A percentile compares a stretch with the other conserved stretches of the same genome.
Conservation (phyloP, 2,329 filamentous ascomycete genomes). For the Pseudocercospora crystallina region DNA sequence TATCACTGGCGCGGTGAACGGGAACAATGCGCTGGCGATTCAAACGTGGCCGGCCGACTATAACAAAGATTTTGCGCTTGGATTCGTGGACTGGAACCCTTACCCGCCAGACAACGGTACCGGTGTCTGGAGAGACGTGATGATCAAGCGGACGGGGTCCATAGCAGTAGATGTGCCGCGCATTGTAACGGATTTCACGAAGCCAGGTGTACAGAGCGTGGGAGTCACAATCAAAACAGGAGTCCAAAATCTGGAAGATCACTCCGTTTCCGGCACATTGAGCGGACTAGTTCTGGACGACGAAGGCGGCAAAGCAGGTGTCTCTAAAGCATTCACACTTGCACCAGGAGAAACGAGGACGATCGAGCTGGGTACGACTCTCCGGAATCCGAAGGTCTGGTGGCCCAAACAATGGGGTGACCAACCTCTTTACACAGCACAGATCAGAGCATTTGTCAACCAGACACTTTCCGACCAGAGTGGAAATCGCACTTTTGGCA, state of each 20-base stretch:
- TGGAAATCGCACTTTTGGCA: constrained; percentile 4
- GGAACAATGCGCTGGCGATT: constrained; percentile 6
- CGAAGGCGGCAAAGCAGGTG: neutral
- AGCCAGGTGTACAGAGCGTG: constrained; percentile 5
- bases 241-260: constrained; percentile 6
- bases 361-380: neutral
- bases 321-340: constrained; percentile 4
- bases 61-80: constrained; percentile 9
- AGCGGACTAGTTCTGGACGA: neutral
- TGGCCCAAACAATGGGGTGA: constrained; percentile 15
- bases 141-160: constrained; percentile 5
- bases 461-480: constrained; percentile 3
- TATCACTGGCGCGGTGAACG: constrained; percentile 2
- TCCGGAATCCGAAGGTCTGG: constrained; percentile 7
- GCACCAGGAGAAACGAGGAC: constrained; percentile 1
- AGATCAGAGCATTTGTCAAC: neutral
- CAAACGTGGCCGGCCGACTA: constrained; percentile 7
- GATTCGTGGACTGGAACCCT: constrained; percentile 15
- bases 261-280: neutral
- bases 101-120: constrained; percentile 16
- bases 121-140: constrained; percentile 11
- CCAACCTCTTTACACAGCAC: constrained; percentile 8
- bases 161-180: constrained; percentile 2
- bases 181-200: constrained; percentile 1
- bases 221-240: constrained; percentile 6